Conservation (phyloP, 345 rosid genomes). For the Abelmoschus esculentus region DNA sequence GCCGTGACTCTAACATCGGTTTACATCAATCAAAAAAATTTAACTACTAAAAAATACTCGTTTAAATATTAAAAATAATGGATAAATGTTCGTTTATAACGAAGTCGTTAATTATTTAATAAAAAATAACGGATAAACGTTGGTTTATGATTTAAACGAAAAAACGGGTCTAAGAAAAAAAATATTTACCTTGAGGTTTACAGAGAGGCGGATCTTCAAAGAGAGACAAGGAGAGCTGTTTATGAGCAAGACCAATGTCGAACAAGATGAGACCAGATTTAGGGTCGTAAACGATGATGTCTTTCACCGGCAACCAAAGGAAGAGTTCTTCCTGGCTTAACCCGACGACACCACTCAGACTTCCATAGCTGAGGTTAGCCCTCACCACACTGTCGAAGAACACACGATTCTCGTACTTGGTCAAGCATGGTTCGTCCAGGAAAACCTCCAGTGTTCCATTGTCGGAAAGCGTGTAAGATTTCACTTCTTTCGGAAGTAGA, state of each 20-base stretch:
- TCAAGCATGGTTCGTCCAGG: conserved; percentile 65
- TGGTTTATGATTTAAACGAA: too few relatives aligned
- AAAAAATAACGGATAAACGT: too few relatives aligned
- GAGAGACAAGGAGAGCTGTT: conserved; percentile 70
- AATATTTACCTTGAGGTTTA: not conserved
- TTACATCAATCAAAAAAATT: too few relatives aligned
- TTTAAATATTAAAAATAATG: too few relatives aligned
- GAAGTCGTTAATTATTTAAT: too few relatives aligned
- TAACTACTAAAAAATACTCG: too few relatives aligned
- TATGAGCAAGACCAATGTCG: conserved; percentile 76
- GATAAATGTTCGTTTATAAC: too few relatives aligned
- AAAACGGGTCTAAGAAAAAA: too few relatives aligned
- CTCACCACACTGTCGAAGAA: conserved; percentile 57
- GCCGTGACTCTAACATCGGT: too few relatives aligned
- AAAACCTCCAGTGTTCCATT: conserved; percentile 65
- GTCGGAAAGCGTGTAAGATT: conserved; percentile 43
- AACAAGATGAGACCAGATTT: conserved; percentile 66
- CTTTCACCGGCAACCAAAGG: conserved; percentile 80
- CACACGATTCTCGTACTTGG: conserved; percentile 60
- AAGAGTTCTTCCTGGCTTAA: conserved; percentile 72
- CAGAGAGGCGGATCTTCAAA: conserved; percentile 62
- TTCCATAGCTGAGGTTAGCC: conserved; percentile 76
- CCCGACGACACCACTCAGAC: conserved; percentile 66
- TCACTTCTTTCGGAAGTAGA: conserved; percentile 67
- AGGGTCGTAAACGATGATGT: conserved; percentile 68